Percentiles rank a stretch among this genome's conserved stretches.
Evolutionary conservation across 768 basidiomycete species (phyloP).

Genomic region (Pholiota molesta): DNA sequence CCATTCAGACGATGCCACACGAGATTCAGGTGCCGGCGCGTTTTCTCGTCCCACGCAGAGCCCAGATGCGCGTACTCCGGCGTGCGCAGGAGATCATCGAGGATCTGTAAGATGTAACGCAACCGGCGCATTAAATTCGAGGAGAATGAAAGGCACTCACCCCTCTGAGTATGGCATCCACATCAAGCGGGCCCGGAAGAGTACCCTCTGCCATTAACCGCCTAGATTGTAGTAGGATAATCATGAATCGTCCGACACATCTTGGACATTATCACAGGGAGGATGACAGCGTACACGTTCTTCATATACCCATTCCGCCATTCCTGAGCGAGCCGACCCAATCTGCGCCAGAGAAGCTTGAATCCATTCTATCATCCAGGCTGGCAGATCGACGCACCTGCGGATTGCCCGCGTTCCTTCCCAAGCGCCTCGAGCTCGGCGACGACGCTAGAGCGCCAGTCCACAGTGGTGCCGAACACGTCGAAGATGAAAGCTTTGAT

Average conservation of each 20-base stretch:
- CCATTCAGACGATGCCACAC: slow-evolving; percentile 67
- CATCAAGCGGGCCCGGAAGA: slow-evolving; percentile 43
- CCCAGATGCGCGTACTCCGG: slow-evolving; percentile 56
- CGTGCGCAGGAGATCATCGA: slow-evolving; percentile 54
- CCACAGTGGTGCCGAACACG: slow-evolving; percentile 53
- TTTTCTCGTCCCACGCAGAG: slow-evolving; percentile 42
- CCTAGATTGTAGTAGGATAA: no score
- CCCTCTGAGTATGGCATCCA: slow-evolving; percentile 60
- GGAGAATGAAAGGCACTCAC: slow-evolving; percentile 28
- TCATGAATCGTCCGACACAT: no score
- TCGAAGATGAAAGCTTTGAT: slow-evolving; percentile 51
- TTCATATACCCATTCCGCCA: slow-evolving; percentile 58
- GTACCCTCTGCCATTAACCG: background rate
- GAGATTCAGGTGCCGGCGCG: slow-evolving; percentile 46
- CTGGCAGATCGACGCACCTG: slow-evolving; percentile 18
- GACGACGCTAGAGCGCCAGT: slow-evolving; percentile 42
- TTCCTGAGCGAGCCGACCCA: slow-evolving; percentile 54
- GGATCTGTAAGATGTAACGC: slow-evolving; percentile 40
- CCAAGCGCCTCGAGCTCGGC: slow-evolving; percentile 33
- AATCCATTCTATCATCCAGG: no score
- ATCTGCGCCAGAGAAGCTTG: slow-evolving; percentile 21
- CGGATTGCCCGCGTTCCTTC: slow-evolving; percentile 25
- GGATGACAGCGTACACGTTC: slow-evolving; percentile 39
- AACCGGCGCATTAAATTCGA: background rate
- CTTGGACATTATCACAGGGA: no score